Evolutionary conservation across 2,329 filamentous ascomycete species (phyloP).

Genomic region (Lecanosticta acicola): DNA sequence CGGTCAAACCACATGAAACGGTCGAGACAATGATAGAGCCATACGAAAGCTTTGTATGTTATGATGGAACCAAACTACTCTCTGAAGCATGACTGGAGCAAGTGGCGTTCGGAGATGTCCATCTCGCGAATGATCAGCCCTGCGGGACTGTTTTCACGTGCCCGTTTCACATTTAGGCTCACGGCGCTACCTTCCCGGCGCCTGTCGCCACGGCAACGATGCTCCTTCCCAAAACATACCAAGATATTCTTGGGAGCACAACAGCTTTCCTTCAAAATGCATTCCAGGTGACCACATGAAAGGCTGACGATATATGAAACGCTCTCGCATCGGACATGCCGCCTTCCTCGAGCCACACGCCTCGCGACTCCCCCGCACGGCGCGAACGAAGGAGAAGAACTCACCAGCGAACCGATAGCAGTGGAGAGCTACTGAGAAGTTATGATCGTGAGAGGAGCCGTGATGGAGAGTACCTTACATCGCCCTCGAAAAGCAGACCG

Average conservation of each 20-base stretch:
- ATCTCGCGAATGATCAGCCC: too few species aligned
- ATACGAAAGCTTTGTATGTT: too few species aligned
- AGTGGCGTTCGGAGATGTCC: too few species aligned
- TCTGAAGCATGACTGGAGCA: too few species aligned
- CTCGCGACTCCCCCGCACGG: conserved; percentile 26
- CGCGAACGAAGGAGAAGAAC: conserved; percentile 29
- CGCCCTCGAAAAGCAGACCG: conserved; percentile 11
- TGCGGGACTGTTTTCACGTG: neutral
- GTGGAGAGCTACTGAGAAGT: conserved; percentile 27
- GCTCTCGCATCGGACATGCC: conserved; percentile 2
- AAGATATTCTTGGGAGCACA: neutral
- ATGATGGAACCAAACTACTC: too few species aligned
- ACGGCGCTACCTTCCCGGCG: too few species aligned
- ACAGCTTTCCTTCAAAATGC: neutral
- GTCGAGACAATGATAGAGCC: too few species aligned
- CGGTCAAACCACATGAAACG: too few species aligned
- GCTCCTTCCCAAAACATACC: neutral
- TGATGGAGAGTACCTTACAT: conserved; percentile 7
- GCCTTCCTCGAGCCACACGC: conserved; percentile 3
- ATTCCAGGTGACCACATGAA: neutral
- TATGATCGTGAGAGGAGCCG: conserved; percentile 10
- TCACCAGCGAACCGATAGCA: conserved; percentile 33
- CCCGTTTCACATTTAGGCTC: neutral
- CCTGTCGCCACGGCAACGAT: neutral
- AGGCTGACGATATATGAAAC: neutral